phyloP scores from a whole-genome alignment of 768 basidiomycete genomes.

The Gymnopilus dilepis region DNA sequence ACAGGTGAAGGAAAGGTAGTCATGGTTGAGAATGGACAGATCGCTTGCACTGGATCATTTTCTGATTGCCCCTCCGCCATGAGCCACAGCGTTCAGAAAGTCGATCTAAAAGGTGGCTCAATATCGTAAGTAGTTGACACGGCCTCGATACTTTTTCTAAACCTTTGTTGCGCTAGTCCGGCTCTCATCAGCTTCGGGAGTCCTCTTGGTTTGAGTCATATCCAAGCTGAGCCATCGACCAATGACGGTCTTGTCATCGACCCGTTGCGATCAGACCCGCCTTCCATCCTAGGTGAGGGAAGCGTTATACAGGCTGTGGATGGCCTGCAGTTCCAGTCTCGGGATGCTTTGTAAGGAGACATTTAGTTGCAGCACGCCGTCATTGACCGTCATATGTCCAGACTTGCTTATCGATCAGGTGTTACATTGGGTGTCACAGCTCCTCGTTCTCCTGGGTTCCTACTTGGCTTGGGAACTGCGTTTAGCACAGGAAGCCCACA shows the following conservation, averaged over 20 bases:
- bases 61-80: conserved; percentile 30
- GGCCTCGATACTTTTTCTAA: conserved; percentile 8
- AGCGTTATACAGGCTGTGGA: conserved; percentile 64
- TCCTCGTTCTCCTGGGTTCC: conserved; percentile 52
- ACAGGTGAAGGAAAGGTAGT: conserved; percentile 41
- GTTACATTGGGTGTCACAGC: conserved; percentile 66
- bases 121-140: conserved; percentile 52
- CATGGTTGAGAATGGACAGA: conserved; percentile 55
- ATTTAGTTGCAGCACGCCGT: neutral
- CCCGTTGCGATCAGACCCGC: conserved; percentile 44
- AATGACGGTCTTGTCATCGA: conserved; percentile 63
- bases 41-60: conserved; percentile 55
- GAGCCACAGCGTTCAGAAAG: conserved; percentile 31
- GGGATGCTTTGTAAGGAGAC: conserved; percentile 50
- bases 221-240: conserved; percentile 59
- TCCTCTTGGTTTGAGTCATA: conserved; percentile 67
- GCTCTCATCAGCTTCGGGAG: conserved; percentile 70
- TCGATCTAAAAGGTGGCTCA: conserved; percentile 72
- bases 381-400: conserved; percentile 26
- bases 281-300: conserved; percentile 48
- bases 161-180: conserved; percentile 44
- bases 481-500: conserved; percentile 63
- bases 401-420: conserved; percentile 67
- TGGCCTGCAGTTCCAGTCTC: conserved; percentile 71
- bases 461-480: conserved; percentile 61